A percentile compares a stretch with the other conserved stretches of the same genome.
These are phyloP conservation scores for Termitomyces sp. DNA, from an alignment of 768 basidiomycete species.

Conservation along the genomic window DNA sequence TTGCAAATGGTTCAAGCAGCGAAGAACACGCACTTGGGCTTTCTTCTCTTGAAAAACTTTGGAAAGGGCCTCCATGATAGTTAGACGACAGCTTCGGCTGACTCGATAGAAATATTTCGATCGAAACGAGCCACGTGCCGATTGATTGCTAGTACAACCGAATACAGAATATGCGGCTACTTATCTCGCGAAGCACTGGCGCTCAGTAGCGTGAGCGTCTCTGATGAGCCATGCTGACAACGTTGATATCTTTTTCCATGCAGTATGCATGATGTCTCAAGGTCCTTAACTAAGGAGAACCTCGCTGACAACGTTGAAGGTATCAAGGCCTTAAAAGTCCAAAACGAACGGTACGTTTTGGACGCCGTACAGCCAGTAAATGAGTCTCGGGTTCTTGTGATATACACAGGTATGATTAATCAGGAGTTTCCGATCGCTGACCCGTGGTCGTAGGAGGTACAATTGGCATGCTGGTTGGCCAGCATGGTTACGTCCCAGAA, in stretches of 20 bases:
- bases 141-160: neutral
- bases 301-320: neutral
- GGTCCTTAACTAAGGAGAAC: neutral
- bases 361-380: slow-evolving; percentile 45
- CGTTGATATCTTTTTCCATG: neutral
- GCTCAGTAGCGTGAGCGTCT: neutral
- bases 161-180: neutral
- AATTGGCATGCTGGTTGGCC: slow-evolving; percentile 80
- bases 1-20: neutral
- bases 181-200: no score
- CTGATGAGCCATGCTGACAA: neutral
- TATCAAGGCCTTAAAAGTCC: neutral
- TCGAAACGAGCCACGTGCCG: slow-evolving; percentile 22
- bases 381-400: slow-evolving; percentile 79
- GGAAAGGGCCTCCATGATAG: slow-evolving; percentile 64
- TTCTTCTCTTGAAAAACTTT: slow-evolving; percentile 67
- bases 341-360: slow-evolving; percentile 30
- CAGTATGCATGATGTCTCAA: neutral
- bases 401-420: slow-evolving; percentile 60
- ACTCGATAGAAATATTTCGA: slow-evolving; percentile 13
- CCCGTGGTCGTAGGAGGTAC: slow-evolving; percentile 54
- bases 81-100: slow-evolving; percentile 12
- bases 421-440: neutral
- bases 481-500: slow-evolving; percentile 78
- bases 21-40: slow-evolving; percentile 35